These are phyloP conservation scores for Aquilaria malaccensis DNA, from an alignment of 345 rosid genomes.

Conservation along the genomic window DNA sequence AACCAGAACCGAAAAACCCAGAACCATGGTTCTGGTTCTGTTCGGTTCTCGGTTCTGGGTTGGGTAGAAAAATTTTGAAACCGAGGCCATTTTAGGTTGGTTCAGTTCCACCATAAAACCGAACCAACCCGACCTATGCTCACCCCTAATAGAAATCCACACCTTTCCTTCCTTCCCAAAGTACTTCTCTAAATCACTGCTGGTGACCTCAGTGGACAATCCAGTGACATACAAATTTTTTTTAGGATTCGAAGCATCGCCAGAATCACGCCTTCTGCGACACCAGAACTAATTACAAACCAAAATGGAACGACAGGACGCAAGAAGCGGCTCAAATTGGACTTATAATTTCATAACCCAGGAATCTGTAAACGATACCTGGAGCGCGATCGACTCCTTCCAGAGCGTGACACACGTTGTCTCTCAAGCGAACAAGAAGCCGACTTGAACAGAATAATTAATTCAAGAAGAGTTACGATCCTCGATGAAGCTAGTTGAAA, in stretches of 20 bases:
- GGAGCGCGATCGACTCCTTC: constrained; percentile 55
- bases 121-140: no score
- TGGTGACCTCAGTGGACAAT: constrained; percentile 43
- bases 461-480: not conserved
- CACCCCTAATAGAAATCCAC: constrained; percentile 1
- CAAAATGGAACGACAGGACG: not conserved
- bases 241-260: constrained; percentile 41
- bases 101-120: no score
- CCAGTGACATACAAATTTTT: constrained; percentile 67
- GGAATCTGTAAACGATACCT: constrained; percentile 20
- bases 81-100: no score
- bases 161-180: constrained; percentile 62
- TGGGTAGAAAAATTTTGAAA: no score
- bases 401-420: constrained; percentile 30
- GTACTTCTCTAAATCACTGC: constrained; percentile 43
- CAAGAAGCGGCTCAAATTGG: not conserved
- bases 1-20: no score
- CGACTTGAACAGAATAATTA: constrained; percentile 20
- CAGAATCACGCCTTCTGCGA: constrained; percentile 40
- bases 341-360: not conserved
- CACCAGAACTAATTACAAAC: constrained; percentile 1
- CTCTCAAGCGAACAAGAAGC: constrained; percentile 25
- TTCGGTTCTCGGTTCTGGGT: no score
- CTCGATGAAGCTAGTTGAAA: not conserved
- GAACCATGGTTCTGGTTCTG: no score